Conservation (phyloP, 208 protist species). For the Leishmania turanica region DNA sequence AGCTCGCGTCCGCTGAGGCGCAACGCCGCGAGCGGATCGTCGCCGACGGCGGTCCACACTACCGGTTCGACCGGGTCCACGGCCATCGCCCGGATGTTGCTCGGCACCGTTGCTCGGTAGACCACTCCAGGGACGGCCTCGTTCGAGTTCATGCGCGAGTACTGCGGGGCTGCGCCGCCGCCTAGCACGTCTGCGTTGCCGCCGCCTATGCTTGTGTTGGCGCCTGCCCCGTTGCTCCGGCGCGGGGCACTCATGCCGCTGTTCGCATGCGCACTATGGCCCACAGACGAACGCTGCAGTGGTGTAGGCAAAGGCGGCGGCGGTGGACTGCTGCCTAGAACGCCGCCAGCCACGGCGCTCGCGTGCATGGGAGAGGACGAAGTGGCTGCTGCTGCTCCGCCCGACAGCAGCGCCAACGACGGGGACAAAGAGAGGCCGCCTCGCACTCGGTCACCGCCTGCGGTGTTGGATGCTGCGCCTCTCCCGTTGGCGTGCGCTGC, state of each 20-base stretch:
- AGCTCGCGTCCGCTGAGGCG: constrained; percentile 66
- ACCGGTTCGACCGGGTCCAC: constrained; percentile 63
- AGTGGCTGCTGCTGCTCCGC: not conserved
- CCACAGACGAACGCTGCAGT: not conserved
- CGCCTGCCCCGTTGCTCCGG: constrained; percentile 7
- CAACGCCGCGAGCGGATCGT: constrained; percentile 69
- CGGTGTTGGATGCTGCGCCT: not conserved
- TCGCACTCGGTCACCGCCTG: constrained; percentile 3
- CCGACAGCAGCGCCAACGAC: not conserved
- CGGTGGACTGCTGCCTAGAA: not conserved
- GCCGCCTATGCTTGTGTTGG: constrained; percentile 5
- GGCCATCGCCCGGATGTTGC: constrained; percentile 61
- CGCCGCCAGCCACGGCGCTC: not conserved
- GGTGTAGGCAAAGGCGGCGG: not conserved
- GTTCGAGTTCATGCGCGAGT: constrained; percentile 29
- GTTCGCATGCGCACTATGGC: not conserved
- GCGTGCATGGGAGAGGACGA: not conserved
- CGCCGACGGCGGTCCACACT: constrained; percentile 76
- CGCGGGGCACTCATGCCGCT: not conserved
- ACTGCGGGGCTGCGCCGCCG: constrained; percentile 13
- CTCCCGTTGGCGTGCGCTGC: not conserved
- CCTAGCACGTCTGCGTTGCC: constrained; percentile 8
- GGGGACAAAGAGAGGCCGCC: not conserved
- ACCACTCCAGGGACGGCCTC: constrained; percentile 41
- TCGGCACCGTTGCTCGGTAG: constrained; percentile 53